These are phyloP conservation scores for Aspergillus clavatus DNA, from an alignment of 2,329 filamentous ascomycete genomes.

Conservation along the genomic window DNA sequence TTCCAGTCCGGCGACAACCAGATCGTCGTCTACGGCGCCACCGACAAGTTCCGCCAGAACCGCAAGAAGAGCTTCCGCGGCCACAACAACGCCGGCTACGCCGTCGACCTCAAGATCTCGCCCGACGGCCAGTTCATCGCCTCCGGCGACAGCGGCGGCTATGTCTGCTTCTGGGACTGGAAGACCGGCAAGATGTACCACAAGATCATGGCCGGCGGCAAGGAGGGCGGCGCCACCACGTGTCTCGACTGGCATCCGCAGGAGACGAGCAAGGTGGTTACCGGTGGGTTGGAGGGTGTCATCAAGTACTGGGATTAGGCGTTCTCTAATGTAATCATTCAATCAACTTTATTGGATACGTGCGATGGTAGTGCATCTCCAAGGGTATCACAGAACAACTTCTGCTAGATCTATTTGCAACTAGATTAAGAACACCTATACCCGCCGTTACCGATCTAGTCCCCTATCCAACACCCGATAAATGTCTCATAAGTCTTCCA, in stretches of 20 bases:
- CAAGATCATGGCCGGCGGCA: conserved; percentile 70
- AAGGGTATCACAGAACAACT: too few relatives aligned
- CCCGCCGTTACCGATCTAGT: background rate
- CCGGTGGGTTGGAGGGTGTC: conserved; percentile 80
- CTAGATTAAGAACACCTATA: too few relatives aligned
- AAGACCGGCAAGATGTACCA: conserved; percentile 99
- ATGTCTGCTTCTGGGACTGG: conserved; percentile 97
- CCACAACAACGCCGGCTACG: conserved; percentile 92
- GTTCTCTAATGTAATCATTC: conserved; percentile 12
- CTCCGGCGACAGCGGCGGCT: conserved; percentile 82
- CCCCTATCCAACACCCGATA: background rate
- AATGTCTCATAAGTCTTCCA: too few relatives aligned
- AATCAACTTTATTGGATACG: too few relatives aligned
- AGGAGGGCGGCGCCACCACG: conserved; percentile 73
- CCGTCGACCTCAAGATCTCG: conserved; percentile 80
- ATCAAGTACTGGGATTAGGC: conserved; percentile 88
- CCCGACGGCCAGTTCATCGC: conserved; percentile 90
- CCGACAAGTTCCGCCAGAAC: conserved; percentile 95
- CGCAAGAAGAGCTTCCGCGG: conserved; percentile 94
- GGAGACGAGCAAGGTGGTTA: conserved; percentile 89
- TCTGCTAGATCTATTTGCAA: too few relatives aligned
- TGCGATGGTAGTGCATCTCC: too few relatives aligned
- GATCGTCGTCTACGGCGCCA: conserved; percentile 90
- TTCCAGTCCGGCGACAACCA: conserved; percentile 95
- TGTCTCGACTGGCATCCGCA: conserved; percentile 95